Conservation (phyloP, 371 early-diverging fungal species). For the Rhizomucor miehei region DNA sequence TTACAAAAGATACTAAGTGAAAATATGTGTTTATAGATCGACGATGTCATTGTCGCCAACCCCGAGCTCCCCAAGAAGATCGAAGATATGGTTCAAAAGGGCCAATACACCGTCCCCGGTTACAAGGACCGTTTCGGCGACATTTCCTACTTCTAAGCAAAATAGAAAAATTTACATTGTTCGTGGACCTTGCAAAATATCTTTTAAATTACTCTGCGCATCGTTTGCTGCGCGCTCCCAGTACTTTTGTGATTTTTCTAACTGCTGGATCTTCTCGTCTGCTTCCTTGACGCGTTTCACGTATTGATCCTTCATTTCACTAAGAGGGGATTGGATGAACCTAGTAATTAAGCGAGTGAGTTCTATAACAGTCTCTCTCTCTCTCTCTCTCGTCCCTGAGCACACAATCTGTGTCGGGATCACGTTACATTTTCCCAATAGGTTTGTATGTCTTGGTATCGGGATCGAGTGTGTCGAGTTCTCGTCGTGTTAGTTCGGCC, state of each 20-base stretch:
- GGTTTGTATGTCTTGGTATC: conserved; percentile 68
- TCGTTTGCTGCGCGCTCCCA: conserved; percentile 67
- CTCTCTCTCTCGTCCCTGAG: no score
- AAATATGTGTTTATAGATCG: conserved; percentile 57
- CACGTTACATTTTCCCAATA: conserved; percentile 72
- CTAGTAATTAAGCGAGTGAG: conserved; percentile 21
- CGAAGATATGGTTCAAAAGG: conserved; percentile 88
- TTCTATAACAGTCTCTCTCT: no score
- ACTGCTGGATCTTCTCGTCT: conserved; percentile 53
- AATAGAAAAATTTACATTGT: conserved; percentile 27
- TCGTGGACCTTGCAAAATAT: conserved; percentile 58
- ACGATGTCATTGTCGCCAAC: conserved; percentile 91
- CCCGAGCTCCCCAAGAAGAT: conserved; percentile 88
- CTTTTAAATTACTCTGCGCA: conserved; percentile 66
- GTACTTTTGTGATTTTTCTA: conserved; percentile 76
- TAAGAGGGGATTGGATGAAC: conserved; percentile 65
- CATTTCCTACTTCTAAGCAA: conserved; percentile 71
- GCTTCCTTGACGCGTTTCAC: conserved; percentile 41
- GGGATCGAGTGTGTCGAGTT: conserved; percentile 58
- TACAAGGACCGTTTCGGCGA: conserved; percentile 92
- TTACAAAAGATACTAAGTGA: neutral
- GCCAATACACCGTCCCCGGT: conserved; percentile 89
- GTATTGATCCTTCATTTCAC: conserved; percentile 54
- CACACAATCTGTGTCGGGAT: neutral
- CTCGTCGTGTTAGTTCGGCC: conserved; percentile 70